Conservation (phyloP, 441 rosid genomes). For the Erodium moschatum region DNA sequence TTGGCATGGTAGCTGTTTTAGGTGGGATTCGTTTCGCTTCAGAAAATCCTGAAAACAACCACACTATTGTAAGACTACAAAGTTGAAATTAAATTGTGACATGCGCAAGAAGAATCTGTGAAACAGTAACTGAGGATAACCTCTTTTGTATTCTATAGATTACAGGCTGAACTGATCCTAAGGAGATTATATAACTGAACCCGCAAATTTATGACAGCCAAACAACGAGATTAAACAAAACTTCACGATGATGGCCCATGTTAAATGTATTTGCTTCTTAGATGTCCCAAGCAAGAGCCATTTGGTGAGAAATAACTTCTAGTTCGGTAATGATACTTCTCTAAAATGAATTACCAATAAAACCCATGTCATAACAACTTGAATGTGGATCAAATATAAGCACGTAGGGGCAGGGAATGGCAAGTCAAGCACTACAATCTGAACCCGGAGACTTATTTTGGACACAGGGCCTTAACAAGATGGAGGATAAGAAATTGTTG, state of each 20-base stretch:
- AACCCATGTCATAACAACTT: too few species aligned
- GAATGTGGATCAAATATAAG: too few species aligned
- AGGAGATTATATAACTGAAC: neutral
- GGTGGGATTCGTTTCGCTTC: conserved; percentile 50
- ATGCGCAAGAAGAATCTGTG: neutral
- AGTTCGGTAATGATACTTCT: neutral
- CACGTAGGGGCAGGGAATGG: too few species aligned
- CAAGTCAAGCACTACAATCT: neutral
- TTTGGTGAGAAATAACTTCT: neutral
- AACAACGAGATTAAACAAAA: neutral
- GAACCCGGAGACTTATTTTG: neutral
- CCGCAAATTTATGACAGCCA: neutral
- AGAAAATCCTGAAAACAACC: conserved; percentile 51
- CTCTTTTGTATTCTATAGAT: neutral
- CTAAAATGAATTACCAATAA: neutral
- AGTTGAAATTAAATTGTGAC: neutral
- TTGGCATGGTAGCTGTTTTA: conserved; percentile 60
- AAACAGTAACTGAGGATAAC: neutral
- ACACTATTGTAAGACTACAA: conserved; percentile 15
- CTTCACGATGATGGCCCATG: neutral
- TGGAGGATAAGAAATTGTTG: neutral
- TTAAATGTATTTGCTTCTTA: neutral
- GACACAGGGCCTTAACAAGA: neutral
- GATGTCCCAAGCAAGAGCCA: neutral
- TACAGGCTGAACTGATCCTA: neutral